Evolutionary conservation across 768 basidiomycete species (phyloP).

Genomic region (Naematelia encephala): DNA sequence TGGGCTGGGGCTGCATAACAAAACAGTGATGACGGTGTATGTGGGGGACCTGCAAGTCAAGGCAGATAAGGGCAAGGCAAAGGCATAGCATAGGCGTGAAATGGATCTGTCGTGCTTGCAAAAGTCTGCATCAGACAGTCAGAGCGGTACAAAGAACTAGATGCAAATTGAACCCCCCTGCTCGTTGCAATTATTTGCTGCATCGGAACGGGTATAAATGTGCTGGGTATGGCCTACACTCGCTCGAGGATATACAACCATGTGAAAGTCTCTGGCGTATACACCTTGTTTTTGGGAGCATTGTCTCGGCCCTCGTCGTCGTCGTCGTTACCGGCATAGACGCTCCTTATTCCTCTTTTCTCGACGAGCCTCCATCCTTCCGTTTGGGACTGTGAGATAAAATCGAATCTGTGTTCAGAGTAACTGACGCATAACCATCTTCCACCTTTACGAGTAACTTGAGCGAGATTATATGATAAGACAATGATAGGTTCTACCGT

Average conservation of each 20-base stretch:
- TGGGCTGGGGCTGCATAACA: constrained; percentile 42
- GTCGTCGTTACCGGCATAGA: background rate
- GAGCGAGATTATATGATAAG: constrained; percentile 19
- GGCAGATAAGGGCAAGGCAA: background rate
- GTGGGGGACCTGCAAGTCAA: constrained; percentile 27
- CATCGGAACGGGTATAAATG: background rate
- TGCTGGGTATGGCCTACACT: constrained; percentile 3
- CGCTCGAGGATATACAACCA: constrained; percentile 36
- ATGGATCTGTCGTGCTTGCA: too few species aligned
- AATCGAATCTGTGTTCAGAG: constrained; percentile 20
- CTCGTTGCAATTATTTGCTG: background rate
- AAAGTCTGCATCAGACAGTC: too few species aligned
- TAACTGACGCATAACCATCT: constrained; percentile 29
- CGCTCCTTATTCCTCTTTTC: background rate
- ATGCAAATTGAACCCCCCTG: background rate
- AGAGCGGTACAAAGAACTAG: background rate
- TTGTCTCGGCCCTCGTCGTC: background rate
- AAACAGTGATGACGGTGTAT: constrained; percentile 37
- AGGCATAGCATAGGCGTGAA: too few species aligned
- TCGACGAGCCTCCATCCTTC: constrained; percentile 11
- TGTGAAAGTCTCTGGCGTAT: constrained; percentile 31
- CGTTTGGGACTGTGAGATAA: background rate
- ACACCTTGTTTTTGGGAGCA: constrained; percentile 22
- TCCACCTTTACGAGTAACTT: constrained; percentile 7
- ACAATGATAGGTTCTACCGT: constrained; percentile 17